These are phyloP conservation scores for Waltergamsia citrina DNA, from an alignment of 2,329 filamentous ascomycete species.

Conservation along the genomic window DNA sequence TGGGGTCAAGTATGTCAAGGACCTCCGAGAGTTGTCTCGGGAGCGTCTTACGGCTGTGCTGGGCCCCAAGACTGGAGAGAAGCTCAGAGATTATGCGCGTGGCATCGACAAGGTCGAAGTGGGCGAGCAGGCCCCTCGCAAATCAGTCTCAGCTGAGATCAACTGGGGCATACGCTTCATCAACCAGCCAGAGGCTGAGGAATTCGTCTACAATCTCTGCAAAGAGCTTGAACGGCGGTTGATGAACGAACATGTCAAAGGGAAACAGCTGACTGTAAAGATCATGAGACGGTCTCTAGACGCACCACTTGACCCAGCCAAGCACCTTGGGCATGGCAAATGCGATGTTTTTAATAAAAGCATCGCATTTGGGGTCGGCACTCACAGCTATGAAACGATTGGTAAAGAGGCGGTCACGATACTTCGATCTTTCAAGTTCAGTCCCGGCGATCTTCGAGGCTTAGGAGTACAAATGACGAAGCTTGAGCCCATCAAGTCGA, in stretches of 20 bases:
- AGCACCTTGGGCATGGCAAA: constrained; percentile 90
- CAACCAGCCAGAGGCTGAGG: constrained; percentile 84
- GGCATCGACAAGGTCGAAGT: constrained; percentile 83
- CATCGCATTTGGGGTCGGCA: constrained; percentile 70
- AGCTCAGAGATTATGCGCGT: constrained; percentile 79
- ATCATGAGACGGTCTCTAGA: constrained; percentile 83
- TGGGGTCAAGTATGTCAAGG: constrained; percentile 71
- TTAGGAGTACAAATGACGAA: constrained; percentile 91
- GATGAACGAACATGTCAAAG: constrained; percentile 75
- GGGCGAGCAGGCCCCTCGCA: constrained; percentile 74
- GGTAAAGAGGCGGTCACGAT: constrained; percentile 80
- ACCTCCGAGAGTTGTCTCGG: constrained; percentile 67
- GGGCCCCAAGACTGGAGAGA: constrained; percentile 88
- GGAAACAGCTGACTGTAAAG: constrained; percentile 84
- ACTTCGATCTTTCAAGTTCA: constrained; percentile 71
- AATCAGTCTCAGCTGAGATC: constrained; percentile 93
- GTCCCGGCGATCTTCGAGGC: constrained; percentile 85
- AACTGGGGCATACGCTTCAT: constrained; percentile 98
- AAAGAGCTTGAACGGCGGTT: constrained; percentile 76
- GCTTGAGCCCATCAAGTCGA: constrained; percentile 66
- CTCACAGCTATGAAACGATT: constrained; percentile 61
- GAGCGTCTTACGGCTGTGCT: constrained; percentile 65
- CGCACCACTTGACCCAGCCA: constrained; percentile 82
- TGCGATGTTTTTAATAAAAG: constrained; percentile 95
- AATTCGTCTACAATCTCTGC: constrained; percentile 79